Conservation (phyloP, 495 filamentous ascomycete species). For the Parathielavia hyrcaniae region DNA sequence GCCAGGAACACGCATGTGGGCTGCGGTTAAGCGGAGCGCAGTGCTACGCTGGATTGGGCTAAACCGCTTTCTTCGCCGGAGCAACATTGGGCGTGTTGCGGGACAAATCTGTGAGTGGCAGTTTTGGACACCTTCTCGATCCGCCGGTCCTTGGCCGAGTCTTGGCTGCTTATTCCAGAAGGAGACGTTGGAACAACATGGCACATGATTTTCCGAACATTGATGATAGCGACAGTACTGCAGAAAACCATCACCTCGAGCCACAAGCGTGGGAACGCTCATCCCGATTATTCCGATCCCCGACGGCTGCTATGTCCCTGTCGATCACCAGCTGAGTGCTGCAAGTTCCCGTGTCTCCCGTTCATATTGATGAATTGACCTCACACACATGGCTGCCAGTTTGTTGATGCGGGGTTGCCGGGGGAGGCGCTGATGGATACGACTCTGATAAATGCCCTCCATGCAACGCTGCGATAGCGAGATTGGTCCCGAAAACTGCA, state of each 20-base stretch:
- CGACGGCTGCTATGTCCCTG: not conserved
- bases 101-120: not conserved
- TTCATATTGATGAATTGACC: too few relatives aligned
- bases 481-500: too few relatives aligned
- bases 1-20: constrained; percentile 9
- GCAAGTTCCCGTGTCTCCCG: not conserved
- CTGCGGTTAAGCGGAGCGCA: not conserved
- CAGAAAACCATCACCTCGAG: not conserved
- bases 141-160: not conserved
- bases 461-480: too few relatives aligned
- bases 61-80: constrained; percentile 1
- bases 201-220: too few relatives aligned
- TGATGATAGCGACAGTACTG: too few relatives aligned
- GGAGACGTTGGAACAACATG: too few relatives aligned
- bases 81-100: not conserved
- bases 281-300: not conserved
- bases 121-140: not conserved
- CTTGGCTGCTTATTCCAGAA: not conserved
- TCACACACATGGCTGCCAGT: not conserved
- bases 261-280: not conserved
- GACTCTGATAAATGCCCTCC: not conserved
- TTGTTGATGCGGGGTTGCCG: not conserved
- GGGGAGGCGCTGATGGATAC: not conserved
- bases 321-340: constrained; percentile 3
- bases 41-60: not conserved